Conservation (phyloP, 345 rosid species). For the Gossypium stocksii region DNA sequence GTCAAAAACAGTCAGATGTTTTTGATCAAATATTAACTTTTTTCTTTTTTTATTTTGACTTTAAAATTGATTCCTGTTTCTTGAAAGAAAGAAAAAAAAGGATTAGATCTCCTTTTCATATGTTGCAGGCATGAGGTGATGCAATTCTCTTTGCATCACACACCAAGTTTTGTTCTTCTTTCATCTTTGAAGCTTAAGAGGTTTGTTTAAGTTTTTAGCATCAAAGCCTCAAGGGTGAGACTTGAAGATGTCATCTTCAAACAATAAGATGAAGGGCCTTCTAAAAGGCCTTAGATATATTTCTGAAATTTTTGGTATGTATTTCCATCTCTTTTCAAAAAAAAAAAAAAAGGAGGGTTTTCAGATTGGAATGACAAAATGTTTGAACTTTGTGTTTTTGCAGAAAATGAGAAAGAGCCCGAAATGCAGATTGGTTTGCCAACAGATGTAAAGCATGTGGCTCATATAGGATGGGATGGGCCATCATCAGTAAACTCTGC, state of each 20-base stretch:
- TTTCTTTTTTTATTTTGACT: constrained; percentile 14
- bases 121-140: not conserved
- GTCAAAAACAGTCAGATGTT: constrained; percentile 31
- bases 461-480: constrained; percentile 92
- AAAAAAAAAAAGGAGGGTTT: too few relatives aligned
- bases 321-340: not conserved
- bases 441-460: constrained; percentile 90
- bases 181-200: not conserved
- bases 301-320: constrained; percentile 68
- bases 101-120: not conserved
- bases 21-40: constrained; percentile 20
- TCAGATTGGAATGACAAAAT: not conserved
- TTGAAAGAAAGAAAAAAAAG: not conserved
- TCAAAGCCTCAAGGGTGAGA: not conserved
- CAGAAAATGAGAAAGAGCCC: constrained; percentile 69
- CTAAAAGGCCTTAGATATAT: constrained; percentile 71
- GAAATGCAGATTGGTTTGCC: constrained; percentile 83
- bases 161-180: not conserved
- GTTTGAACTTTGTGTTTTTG: constrained; percentile 15
- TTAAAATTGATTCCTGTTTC: constrained; percentile 5
- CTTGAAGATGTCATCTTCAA: constrained; percentile 45
- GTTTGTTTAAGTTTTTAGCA: not conserved
- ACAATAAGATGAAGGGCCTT: constrained; percentile 75
- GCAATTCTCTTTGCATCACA: not conserved
- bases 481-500: constrained; percentile 38